phyloP scores from a whole-genome alignment of 345 rosid genomes.

The Sonneratia alba region DNA sequence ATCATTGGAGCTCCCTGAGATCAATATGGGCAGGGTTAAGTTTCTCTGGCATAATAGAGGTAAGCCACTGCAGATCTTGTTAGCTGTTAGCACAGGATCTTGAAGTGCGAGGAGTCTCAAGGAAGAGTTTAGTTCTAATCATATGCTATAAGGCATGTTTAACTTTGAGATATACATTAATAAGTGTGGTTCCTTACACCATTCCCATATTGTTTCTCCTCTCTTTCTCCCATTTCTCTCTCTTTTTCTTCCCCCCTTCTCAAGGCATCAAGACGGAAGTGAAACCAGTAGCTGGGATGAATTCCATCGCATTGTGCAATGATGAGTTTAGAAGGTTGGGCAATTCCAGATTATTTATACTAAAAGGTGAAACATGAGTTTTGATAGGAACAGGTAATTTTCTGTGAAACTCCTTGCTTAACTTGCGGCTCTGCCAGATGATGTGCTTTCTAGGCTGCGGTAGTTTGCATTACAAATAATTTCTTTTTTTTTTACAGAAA shows the following conservation, averaged over 20 bases:
- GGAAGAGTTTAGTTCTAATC: constrained; percentile 5
- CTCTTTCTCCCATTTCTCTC: constrained; percentile 2
- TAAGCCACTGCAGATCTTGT: constrained; percentile 29
- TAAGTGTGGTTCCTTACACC: constrained; percentile 22
- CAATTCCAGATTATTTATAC: constrained; percentile 15
- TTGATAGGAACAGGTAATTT: constrained; percentile 32
- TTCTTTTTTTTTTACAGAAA: neutral
- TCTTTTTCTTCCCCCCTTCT: constrained; percentile 3
- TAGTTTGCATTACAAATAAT: neutral
- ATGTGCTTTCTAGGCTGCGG: neutral
- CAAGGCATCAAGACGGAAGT: constrained; percentile 14
- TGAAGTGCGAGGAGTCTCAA: constrained; percentile 12
- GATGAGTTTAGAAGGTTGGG: constrained; percentile 27
- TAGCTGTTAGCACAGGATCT: constrained; percentile 14
- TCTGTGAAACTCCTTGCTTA: constrained; percentile 6
- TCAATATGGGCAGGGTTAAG: constrained; percentile 29
- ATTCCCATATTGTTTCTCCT: constrained; percentile 12
- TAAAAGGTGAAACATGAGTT: constrained; percentile 16
- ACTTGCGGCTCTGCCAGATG: constrained; percentile 7
- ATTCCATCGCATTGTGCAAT: constrained; percentile 18
- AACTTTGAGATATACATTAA: constrained; percentile 8
- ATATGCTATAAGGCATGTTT: constrained; percentile 11
- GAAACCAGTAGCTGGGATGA: constrained; percentile 33
- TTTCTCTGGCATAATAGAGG: constrained; percentile 27
- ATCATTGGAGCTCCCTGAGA: constrained; percentile 30